phyloP scores from a whole-genome alignment of 1,284 basidiomycete species.

The Austroboletus niveus region DNA sequence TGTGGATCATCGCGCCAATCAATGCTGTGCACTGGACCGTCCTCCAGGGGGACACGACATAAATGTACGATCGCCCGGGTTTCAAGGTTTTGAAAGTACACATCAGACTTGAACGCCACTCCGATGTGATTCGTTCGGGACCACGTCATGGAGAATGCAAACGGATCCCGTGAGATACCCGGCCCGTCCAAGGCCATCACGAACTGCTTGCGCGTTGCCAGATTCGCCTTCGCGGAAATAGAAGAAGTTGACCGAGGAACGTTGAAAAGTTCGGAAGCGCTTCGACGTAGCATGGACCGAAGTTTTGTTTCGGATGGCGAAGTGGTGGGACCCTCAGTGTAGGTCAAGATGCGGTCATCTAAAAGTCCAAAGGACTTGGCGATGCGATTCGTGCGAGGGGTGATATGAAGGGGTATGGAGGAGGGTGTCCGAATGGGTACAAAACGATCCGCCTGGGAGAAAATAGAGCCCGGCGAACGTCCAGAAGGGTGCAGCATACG shows the following conservation, averaged over 20 bases:
- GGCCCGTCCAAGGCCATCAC: constrained; percentile 50
- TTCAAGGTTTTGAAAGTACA: constrained; percentile 49
- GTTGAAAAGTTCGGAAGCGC: constrained; percentile 40
- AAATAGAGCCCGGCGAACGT: not conserved
- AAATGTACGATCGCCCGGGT: constrained; percentile 44
- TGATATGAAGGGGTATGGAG: constrained; percentile 42
- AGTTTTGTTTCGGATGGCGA: constrained; percentile 32
- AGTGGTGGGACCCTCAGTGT: constrained; percentile 32
- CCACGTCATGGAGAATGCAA: constrained; percentile 49
- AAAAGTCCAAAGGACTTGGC: constrained; percentile 46
- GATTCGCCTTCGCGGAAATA: constrained; percentile 42
- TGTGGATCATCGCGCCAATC: constrained; percentile 36
- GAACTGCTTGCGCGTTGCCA: constrained; percentile 45
- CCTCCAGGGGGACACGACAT: constrained; percentile 30
- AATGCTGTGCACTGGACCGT: constrained; percentile 37
- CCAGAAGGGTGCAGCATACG: constrained; percentile 1
- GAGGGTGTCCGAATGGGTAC: constrained; percentile 39
- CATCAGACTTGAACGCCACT: constrained; percentile 45
- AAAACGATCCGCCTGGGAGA: constrained; percentile 45
- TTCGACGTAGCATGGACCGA: constrained; percentile 37
- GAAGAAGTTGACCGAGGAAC: constrained; percentile 33
- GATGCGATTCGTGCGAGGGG: constrained; percentile 48
- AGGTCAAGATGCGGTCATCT: constrained; percentile 45
- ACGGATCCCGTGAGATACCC: constrained; percentile 45
- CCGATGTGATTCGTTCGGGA: constrained; percentile 45